Conservation (phyloP, 208 protist genomes). For the Crithidia expoeki region DNA sequence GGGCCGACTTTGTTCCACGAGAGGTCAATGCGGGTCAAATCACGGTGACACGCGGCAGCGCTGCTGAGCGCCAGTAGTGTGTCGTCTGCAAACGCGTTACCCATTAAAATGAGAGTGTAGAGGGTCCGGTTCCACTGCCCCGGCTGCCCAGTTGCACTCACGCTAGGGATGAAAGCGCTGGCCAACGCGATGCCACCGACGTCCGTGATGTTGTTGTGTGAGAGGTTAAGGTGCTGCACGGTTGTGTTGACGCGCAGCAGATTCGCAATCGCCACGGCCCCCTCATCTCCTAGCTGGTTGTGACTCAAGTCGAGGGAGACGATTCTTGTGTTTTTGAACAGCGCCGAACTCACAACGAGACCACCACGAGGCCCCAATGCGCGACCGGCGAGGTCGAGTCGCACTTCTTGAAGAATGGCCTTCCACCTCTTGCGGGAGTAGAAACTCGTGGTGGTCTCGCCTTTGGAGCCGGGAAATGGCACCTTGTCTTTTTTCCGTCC, state of each 20-base stretch:
- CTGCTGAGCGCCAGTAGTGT: conserved; percentile 86
- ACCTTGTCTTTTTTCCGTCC: conserved; percentile 74
- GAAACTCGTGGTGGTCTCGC: conserved; percentile 79
- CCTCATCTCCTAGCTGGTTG: conserved; percentile 77
- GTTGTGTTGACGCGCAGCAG: conserved; percentile 67
- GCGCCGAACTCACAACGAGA: conserved; percentile 68
- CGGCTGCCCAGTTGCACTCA: conserved; percentile 74
- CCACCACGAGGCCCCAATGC: conserved; percentile 59
- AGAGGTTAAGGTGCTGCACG: conserved; percentile 75
- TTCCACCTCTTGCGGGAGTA: conserved; percentile 82
- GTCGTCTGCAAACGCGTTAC: conserved; percentile 79
- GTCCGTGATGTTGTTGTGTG: conserved; percentile 82
- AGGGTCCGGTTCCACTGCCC: conserved; percentile 87
- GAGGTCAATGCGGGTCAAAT: conserved; percentile 75
- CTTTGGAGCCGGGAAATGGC: conserved; percentile 69
- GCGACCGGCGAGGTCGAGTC: conserved; percentile 65
- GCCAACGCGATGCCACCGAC: conserved; percentile 86
- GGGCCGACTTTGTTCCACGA: conserved; percentile 85
- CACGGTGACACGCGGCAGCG: conserved; percentile 82
- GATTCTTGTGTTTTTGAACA: conserved; percentile 70
- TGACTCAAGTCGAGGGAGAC: conserved; percentile 66
- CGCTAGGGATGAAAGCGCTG: conserved; percentile 84
- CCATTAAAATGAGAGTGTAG: conserved; percentile 67
- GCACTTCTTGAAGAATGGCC: conserved; percentile 47
- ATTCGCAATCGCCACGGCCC: conserved; percentile 67